A percentile compares a stretch with the other conserved stretches of the same genome.
phyloP scores from a whole-genome alignment of 257 asterid genomes.

The Verbena officinalis region DNA sequence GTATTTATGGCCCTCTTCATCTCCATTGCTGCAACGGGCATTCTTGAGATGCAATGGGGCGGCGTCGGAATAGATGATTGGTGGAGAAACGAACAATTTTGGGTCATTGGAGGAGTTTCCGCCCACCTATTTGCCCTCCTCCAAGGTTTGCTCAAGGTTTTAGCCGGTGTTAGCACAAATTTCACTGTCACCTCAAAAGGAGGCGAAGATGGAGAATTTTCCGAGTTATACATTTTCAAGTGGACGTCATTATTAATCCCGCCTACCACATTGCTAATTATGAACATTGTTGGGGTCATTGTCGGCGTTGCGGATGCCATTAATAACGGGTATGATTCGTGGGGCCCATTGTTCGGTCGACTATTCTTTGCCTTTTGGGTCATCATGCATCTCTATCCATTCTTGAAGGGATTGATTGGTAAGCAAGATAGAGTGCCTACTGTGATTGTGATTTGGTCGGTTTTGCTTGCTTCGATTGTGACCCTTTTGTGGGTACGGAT shows the following conservation, averaged over 20 bases:
- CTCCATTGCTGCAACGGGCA: constrained; percentile 66
- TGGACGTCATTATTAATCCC: constrained; percentile 66
- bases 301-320: constrained; percentile 61
- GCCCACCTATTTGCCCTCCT: constrained; percentile 65
- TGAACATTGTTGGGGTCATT: constrained; percentile 58
- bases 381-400: constrained; percentile 66
- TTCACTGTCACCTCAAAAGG: constrained; percentile 71
- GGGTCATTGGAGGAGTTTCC: constrained; percentile 82
- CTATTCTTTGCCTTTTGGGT: constrained; percentile 67
- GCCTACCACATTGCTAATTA: constrained; percentile 58
- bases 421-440: constrained; percentile 61
- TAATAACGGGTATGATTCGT: constrained; percentile 66
- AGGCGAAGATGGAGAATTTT: constrained; percentile 57
- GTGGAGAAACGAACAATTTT: constrained; percentile 84
- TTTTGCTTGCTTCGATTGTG: constrained; percentile 57
- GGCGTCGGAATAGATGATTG: constrained; percentile 68
- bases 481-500: constrained; percentile 66
- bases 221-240: constrained; percentile 59
- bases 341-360: constrained; percentile 69
- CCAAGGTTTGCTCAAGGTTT: constrained; percentile 70
- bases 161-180: constrained; percentile 61
- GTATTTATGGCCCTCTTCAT: constrained; percentile 61
- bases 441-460: constrained; percentile 64
- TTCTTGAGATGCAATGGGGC: constrained; percentile 80
- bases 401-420: constrained; percentile 64